Base-by-base conservation (phyloP, 306 rosid genomes). In the Aeschynomene evenia region DNA sequence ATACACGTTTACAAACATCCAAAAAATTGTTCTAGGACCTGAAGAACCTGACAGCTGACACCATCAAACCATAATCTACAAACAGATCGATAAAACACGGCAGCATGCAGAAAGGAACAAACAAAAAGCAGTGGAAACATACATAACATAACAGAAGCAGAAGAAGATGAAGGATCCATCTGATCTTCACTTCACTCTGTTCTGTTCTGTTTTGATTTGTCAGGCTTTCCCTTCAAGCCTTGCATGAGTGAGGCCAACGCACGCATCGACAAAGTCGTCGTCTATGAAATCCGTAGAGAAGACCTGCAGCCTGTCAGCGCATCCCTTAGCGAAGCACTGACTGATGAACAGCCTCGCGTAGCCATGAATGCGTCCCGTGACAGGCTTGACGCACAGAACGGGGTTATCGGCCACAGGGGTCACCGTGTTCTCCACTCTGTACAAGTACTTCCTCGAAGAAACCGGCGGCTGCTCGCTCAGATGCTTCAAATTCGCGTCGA, bases 391-490 rank as follows among this genome's bases (percentile, higher is more conserved):
- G 29, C 96, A 89, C 76, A 90, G 8, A 15, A 90, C 65, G 0
- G 94, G 97, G 28, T 90, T 93, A 79, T 93, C 92, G 0, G 96
- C 72, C 49, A 85, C 85, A 0, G 98, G 96, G 0, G 97, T 93
- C n/a, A 79, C 94, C 8, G 96, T 93, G 62, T 93, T 93, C 90
- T 93, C 97, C 80, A 93, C 87, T 79, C 97, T 86, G 42, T 93
- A 90, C 55, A 93, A 93, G 76, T 66, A 93, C 13, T 85, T 88
- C 71, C 98, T 81, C 0, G 86, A 68, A 5, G 81, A 12, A 39
- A 79, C 90, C 5, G 90, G 77, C 0, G 87, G 74, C 12, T 90
- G 96, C 63, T 86, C 83, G 23, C 86, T 71, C 91, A 90, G 68
- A 85, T 85, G 63, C 81, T 93, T 84, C 81, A 88, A 31, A 57